Conservation (phyloP, 495 filamentous ascomycete genomes). For the Echria macrotheca region DNA sequence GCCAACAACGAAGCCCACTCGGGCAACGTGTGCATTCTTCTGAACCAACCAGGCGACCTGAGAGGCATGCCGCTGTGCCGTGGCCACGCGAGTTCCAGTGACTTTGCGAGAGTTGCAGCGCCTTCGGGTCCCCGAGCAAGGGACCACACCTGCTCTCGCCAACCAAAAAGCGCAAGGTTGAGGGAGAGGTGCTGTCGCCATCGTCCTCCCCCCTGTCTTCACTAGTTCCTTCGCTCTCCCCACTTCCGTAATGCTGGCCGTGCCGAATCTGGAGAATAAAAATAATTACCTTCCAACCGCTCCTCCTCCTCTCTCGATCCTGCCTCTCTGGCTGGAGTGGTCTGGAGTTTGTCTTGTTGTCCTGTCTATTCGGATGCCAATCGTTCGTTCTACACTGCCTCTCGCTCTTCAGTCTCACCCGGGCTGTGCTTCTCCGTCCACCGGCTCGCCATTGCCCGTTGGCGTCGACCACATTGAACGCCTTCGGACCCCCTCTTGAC, state of each 20-base stretch:
- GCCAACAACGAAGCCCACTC: not conserved
- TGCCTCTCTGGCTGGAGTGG: conserved; percentile 4
- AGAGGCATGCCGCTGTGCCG: not conserved
- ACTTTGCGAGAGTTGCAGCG: not conserved
- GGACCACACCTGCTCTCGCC: conserved; percentile 17
- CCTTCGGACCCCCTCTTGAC: no score
- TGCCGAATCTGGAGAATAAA: conserved; percentile 23
- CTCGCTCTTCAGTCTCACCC: not conserved
- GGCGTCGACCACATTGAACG: no score
- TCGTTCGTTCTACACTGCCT: conserved; percentile 1
- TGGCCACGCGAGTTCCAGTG: not conserved
- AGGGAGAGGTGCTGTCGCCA: no score
- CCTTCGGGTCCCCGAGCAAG: conserved; percentile 6
- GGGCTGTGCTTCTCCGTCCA: not conserved
- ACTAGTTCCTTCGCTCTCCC: conserved; percentile 23
- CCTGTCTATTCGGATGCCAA: conserved; percentile 1
- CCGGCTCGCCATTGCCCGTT: not conserved
- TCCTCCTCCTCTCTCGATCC: conserved; percentile 8
- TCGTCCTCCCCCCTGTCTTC: not conserved
- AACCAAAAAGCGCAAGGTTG: conserved; percentile 12
- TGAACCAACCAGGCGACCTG: conserved; percentile 1
- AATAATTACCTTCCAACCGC: conserved; percentile 31
- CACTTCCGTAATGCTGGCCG: conserved; percentile 13
- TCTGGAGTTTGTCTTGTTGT: not conserved
- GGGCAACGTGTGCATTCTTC: conserved; percentile 1